Evolutionary conservation across 2,329 filamentous ascomycete species (phyloP), one percentile per base, ranked within the genome.

Genomic region (Stagonosporopsis chrysanthemi): DNA sequence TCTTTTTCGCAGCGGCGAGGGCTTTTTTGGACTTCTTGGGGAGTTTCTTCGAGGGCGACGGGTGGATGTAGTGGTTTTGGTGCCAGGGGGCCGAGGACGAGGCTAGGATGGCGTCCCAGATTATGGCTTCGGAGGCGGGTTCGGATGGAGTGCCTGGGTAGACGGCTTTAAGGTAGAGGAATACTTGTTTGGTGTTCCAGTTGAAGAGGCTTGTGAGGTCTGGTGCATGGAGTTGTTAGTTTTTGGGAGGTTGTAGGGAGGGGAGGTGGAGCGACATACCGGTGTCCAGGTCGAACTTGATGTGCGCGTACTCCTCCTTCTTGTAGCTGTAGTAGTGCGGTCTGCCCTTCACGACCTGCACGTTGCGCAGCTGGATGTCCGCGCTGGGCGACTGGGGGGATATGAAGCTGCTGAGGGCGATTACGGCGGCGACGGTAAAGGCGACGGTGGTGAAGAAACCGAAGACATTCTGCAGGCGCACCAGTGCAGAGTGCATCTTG

Each of bases 131-230:
- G 33, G 80, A 81, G 46, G 75, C 62, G 11, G 80, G 79, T 62
- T 78, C 70, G 36, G 61, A 62, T 57, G 76, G 55, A 44, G 78
- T 78, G 35, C 81, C 80, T 35, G 82, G 81, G 74, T 89, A 90
- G 53, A 83, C 88, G 52, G 94, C 94, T 52, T 92, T 94, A 57
- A 99, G 88, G 81, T 97, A 99, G 76, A 97, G 88, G 80, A 98
- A 99, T 71, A 99, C 81, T 80, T 98, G 91, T 79, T 99, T 99
- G 19, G 96, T 99, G 83, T 99, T 99, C 95, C 94, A 99, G 73
- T 91, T 96, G 85, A 98, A 98, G 68, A 99, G 90, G 40, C 89
- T 89, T 59, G 88, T 90, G 59, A 99, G 86, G 80, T 99, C 94
- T 83, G 61, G 31, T 7, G 7, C 31, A 7, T 4, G 31, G 8